Conservation (phyloP, 2,329 filamentous ascomycete species). For the Ambrosiella beaveri region DNA sequence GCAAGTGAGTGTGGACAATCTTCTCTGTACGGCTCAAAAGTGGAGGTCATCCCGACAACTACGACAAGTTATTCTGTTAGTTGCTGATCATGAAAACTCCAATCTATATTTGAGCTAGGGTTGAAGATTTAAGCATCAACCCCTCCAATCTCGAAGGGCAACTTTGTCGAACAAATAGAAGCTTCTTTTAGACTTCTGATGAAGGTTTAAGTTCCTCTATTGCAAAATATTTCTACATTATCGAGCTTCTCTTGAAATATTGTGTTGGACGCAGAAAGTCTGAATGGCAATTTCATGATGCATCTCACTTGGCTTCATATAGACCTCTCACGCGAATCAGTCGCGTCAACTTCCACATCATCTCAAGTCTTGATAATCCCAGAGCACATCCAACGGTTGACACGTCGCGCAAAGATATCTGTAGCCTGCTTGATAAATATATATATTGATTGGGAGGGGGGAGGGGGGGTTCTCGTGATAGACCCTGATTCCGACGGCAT, state of each 20-base stretch:
- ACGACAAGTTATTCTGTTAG: not conserved
- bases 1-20: not conserved
- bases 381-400: not conserved
- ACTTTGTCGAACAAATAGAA: no score
- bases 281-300: not conserved
- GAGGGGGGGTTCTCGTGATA: no score
- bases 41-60: not conserved
- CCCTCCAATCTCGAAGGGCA: no score
- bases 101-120: no score
- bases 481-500: not conserved
- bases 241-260: no score
- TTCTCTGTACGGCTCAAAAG: not conserved
- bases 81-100: no score
- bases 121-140: no score
- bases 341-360: not conserved
- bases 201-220: no score
- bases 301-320: not conserved
- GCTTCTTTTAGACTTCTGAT: no score
- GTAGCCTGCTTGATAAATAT: no score
- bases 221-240: no score
- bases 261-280: not conserved
- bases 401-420: not conserved
- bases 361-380: not conserved
- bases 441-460: no score
- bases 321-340: not conserved